These are phyloP conservation scores for Xenosphaeropsis pyriputrescens DNA, from an alignment of 2,329 filamentous ascomycete genomes.

Conservation along the genomic window DNA sequence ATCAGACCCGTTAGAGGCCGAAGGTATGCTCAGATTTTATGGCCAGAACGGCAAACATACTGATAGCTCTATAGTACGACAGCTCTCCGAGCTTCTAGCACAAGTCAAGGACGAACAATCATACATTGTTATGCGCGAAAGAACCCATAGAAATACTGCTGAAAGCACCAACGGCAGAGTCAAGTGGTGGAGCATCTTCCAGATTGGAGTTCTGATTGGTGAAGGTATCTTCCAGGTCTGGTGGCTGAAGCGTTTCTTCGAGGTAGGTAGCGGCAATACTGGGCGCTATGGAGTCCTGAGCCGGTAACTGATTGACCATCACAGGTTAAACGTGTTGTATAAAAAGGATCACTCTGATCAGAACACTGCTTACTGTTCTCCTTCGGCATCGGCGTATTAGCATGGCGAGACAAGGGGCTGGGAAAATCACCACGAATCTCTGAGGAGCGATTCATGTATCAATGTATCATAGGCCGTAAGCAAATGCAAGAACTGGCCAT, in stretches of 20 bases:
- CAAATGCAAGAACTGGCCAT: too few species aligned
- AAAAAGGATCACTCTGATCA: constrained; percentile 8
- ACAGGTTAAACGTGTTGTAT: constrained; percentile 51
- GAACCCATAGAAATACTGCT: constrained; percentile 94
- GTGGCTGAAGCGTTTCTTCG: constrained; percentile 98
- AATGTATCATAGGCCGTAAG: too few species aligned
- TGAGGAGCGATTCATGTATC: too few species aligned
- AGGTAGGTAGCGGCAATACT: constrained; percentile 35
- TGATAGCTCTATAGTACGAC: constrained; percentile 45
- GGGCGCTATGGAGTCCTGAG: constrained; percentile 15
- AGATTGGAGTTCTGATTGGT: constrained; percentile 74
- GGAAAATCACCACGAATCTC: not conserved
- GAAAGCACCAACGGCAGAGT: constrained; percentile 96
- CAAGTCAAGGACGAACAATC: constrained; percentile 97
- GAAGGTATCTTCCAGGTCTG: constrained; percentile 98
- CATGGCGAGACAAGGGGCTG: constrained; percentile 3
- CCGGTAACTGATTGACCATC: constrained; percentile 14
- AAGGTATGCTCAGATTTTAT: constrained; percentile 38
- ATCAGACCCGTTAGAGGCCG: constrained; percentile 76
- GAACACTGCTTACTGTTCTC: not conserved
- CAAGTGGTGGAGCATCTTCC: constrained; percentile 99
- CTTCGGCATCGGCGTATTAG: constrained; percentile 10
- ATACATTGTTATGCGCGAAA: constrained; percentile 90
- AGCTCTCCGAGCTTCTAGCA: constrained; percentile 69
- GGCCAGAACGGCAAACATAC: not conserved